Conservation (phyloP, 495 filamentous ascomycete species). For the Neurospora sp. region DNA sequence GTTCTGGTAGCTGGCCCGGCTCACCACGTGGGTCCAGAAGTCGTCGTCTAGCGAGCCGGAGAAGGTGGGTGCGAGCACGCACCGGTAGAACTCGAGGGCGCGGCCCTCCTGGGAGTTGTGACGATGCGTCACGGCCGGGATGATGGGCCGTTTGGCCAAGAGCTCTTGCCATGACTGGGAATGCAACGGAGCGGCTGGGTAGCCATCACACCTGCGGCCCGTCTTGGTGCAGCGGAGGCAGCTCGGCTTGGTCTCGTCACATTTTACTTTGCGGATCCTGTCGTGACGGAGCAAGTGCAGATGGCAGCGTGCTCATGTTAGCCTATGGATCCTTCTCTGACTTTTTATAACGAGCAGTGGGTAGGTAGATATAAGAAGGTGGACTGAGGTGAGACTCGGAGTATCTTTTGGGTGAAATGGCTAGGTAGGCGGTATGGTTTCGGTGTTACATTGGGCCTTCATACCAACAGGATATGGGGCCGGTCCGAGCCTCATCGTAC, state of each 20-base stretch:
- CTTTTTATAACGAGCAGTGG: not conserved
- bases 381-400: not conserved
- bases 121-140: conserved; percentile 10
- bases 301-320: not conserved
- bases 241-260: conserved; percentile 26
- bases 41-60: conserved; percentile 33
- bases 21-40: conserved; percentile 45
- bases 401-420: not conserved
- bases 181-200: conserved; percentile 7
- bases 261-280: conserved; percentile 27
- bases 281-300: not conserved
- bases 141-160: conserved; percentile 13
- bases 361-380: not conserved
- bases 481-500: conserved; percentile 4
- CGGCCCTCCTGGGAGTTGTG: conserved; percentile 19
- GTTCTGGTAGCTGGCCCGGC: conserved; percentile 38
- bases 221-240: conserved; percentile 22
- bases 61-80: conserved; percentile 26
- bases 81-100: conserved; percentile 35
- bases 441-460: not conserved
- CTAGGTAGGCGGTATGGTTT: not conserved
- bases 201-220: conserved; percentile 24
- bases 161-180: conserved; percentile 18
- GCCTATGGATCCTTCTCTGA: not conserved
- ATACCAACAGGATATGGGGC: conserved; percentile 1